phyloP scores from a whole-genome alignment of 345 rosid species.

The Boechera retrofracta region DNA sequence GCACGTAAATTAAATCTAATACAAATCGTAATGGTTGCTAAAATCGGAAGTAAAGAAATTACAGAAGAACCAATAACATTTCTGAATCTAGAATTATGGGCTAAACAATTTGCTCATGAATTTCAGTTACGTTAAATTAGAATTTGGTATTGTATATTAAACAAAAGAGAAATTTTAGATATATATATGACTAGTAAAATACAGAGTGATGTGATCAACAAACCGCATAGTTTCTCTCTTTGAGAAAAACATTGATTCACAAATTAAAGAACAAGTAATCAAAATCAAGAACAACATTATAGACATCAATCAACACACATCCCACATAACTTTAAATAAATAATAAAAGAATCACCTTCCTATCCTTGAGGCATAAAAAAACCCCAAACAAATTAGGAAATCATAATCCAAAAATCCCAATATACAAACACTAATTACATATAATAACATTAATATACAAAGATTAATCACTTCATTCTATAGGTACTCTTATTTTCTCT shows the following conservation, averaged over 20 bases:
- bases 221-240: not conserved
- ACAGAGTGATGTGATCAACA: not conserved
- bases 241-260: constrained; percentile 19
- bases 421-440: constrained; percentile 29
- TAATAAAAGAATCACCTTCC: constrained; percentile 18
- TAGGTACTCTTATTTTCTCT: constrained; percentile 32
- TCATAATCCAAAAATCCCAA: not conserved
- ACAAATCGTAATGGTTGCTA: not conserved
- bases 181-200: not conserved
- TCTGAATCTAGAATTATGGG: not conserved
- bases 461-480: constrained; percentile 34
- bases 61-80: not conserved
- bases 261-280: not conserved
- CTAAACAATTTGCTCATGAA: not conserved
- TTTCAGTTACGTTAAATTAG: too few species aligned
- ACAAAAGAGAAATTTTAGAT: not conserved
- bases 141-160: not conserved
- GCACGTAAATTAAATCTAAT: not conserved
- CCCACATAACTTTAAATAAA: not conserved
- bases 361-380: constrained; percentile 25
- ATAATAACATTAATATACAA: constrained; percentile 13
- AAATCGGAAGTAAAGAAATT: not conserved
- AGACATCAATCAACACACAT: constrained; percentile 31
- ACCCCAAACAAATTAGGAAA: constrained; percentile 16
- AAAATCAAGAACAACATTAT: constrained; percentile 5